Conservation (phyloP, 176 grass and related monocot genomes). For the Poa annua region DNA sequence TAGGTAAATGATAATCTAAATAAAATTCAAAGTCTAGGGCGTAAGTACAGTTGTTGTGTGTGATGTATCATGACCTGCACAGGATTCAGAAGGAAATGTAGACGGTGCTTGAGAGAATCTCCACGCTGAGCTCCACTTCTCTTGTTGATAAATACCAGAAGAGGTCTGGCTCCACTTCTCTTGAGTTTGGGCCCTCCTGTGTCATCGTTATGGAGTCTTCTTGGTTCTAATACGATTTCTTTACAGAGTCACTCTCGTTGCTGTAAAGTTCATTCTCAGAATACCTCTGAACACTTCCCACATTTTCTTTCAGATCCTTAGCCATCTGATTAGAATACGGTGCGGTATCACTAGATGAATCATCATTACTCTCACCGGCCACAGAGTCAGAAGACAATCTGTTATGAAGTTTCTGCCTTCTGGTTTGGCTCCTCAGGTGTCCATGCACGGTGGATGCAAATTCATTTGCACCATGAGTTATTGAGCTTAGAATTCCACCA, state of each 20-base stretch:
- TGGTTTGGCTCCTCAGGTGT: slow-evolving; percentile 52
- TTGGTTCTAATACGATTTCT: slow-evolving; percentile 12
- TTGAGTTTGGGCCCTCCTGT: slow-evolving; percentile 49
- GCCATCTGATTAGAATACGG: slow-evolving; percentile 25
- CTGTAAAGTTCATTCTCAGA: slow-evolving; percentile 41
- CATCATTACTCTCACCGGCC: slow-evolving; percentile 44
- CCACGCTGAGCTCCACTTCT: slow-evolving; percentile 77
- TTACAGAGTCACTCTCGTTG: slow-evolving; percentile 52
- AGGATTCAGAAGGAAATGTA: slow-evolving; percentile 84
- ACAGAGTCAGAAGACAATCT: slow-evolving; percentile 44
- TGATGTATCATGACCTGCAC: slow-evolving; percentile 59
- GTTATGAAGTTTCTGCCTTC: slow-evolving; percentile 52
- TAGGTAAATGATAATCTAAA: neutral
- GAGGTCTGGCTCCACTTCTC: slow-evolving; percentile 68
- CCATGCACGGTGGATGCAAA: slow-evolving; percentile 70
- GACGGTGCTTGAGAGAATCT: slow-evolving; percentile 59
- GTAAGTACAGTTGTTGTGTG: neutral
- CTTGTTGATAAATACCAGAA: slow-evolving; percentile 88
- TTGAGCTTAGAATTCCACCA: slow-evolving; percentile 64
- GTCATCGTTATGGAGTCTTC: slow-evolving; percentile 22
- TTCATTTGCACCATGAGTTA: slow-evolving; percentile 81
- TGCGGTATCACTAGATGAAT: slow-evolving; percentile 51
- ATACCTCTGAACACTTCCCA: slow-evolving; percentile 38
- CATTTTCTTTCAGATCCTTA: slow-evolving; percentile 40
- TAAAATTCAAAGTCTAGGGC: neutral